A percentile compares a stretch with the other conserved stretches of the same genome.
Evolutionary conservation across 2,329 filamentous ascomycete genomes (phyloP).

Genomic region (Lasiodiplodia theobromae): DNA sequence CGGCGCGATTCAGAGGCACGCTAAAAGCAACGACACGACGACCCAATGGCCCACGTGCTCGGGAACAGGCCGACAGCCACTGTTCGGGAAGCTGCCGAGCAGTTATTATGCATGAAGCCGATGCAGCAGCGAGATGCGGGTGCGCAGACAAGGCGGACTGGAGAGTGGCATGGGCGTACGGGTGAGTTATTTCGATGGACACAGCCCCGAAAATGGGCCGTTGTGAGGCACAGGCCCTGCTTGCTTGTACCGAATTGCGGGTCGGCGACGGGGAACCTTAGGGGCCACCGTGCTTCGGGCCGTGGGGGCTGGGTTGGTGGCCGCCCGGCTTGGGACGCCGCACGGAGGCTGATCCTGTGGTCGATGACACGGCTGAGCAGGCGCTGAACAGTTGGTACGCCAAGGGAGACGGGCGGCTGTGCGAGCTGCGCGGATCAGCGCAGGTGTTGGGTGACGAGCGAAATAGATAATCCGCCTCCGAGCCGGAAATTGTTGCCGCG

Average conservation of each 20-base stretch:
- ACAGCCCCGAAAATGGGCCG: slow-evolving; percentile 21
- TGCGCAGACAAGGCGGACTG: too few relatives aligned
- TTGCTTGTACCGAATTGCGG: neutral
- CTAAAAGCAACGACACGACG: slow-evolving; percentile 14
- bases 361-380: neutral
- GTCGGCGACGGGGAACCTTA: slow-evolving; percentile 1
- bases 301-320: neutral
- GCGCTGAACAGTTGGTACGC: neutral
- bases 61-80: neutral
- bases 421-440: neutral
- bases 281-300: slow-evolving; percentile 4
- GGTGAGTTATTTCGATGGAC: neutral
- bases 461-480: neutral
- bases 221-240: neutral
- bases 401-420: neutral
- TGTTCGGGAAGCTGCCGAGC: neutral
- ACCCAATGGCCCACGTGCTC: neutral
- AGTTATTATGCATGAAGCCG: neutral
- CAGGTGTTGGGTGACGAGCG: neutral
- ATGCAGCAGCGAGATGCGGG: neutral
- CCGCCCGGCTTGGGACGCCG: neutral
- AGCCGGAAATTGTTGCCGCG: neutral
- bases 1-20: slow-evolving; percentile 8
- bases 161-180: slow-evolving; percentile 1
- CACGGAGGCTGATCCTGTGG: neutral